Percentiles rank a stretch among this genome's conserved stretches.
Evolutionary conservation across 305 asterid genomes (phyloP).

Genomic region (Fraxinus xanthoxyloides): DNA sequence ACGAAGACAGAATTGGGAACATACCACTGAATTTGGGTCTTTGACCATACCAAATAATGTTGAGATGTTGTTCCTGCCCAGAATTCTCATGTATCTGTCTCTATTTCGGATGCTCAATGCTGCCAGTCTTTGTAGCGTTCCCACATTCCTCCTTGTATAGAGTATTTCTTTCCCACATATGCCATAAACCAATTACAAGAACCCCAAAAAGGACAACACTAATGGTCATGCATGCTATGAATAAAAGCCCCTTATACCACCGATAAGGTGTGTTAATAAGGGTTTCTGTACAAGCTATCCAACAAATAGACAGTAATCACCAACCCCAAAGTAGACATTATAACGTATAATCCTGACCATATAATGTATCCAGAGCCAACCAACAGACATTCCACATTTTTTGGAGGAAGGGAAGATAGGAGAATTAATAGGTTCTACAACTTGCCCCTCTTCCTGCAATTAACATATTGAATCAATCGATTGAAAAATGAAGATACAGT

Average conservation of each 20-base stretch:
- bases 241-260: slow-evolving; percentile 78
- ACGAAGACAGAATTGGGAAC: not conserved
- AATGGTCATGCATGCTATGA: slow-evolving; percentile 54
- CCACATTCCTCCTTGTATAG: slow-evolving; percentile 19
- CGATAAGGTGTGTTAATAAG: slow-evolving; percentile 37
- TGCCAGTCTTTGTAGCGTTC: slow-evolving; percentile 15
- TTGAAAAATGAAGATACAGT: not conserved
- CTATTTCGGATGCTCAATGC: slow-evolving; percentile 5
- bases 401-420: slow-evolving; percentile 33
- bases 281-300: slow-evolving; percentile 48
- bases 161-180: slow-evolving; percentile 54
- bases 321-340: slow-evolving; percentile 55
- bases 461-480: not conserved
- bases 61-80: slow-evolving; percentile 29
- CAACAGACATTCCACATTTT: slow-evolving; percentile 56
- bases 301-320: slow-evolving; percentile 46
- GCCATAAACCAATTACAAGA: slow-evolving; percentile 59
- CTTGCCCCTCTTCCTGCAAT: slow-evolving; percentile 72
- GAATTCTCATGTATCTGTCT: slow-evolving; percentile 18
- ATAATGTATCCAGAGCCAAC: slow-evolving; percentile 68
- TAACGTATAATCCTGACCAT: slow-evolving; percentile 73
- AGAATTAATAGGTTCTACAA: slow-evolving; percentile 32
- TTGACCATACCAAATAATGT: slow-evolving; percentile 48
- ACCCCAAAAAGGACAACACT: slow-evolving; percentile 68
- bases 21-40: slow-evolving; percentile 68